Conservation (phyloP, 2,329 filamentous ascomycete genomes). For the Plectosphaerella plurivora region DNA sequence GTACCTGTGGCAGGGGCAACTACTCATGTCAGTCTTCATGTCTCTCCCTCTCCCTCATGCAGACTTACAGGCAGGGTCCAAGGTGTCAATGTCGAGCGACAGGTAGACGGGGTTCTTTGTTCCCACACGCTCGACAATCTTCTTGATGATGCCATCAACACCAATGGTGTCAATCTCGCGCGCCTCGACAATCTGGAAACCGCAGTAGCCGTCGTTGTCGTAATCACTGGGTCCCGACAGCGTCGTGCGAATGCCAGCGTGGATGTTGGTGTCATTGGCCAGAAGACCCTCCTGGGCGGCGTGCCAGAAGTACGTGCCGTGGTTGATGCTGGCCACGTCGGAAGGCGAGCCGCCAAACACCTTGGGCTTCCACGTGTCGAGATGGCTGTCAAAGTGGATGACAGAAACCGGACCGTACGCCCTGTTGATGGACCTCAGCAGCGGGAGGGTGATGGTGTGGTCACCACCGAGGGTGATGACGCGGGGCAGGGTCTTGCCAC, state of each 20-base stretch:
- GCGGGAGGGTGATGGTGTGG: constrained; percentile 57
- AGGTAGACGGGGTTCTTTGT: constrained; percentile 73
- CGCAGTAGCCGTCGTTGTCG: constrained; percentile 80
- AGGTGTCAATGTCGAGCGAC: constrained; percentile 81
- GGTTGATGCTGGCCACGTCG: constrained; percentile 73
- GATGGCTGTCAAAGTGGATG: constrained; percentile 59
- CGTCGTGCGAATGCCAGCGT: constrained; percentile 82
- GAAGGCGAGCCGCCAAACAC: constrained; percentile 81
- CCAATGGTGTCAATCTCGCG: constrained; percentile 47
- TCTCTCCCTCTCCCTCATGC: neutral
- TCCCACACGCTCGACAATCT: constrained; percentile 71
- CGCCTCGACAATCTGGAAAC: constrained; percentile 79
- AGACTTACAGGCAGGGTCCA: constrained; percentile 70
- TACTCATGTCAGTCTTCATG: neutral
- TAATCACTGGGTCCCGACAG: constrained; percentile 75
- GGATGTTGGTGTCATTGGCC: constrained; percentile 79
- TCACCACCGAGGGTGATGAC: constrained; percentile 72
- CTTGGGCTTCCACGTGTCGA: constrained; percentile 70
- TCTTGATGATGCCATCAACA: constrained; percentile 69
- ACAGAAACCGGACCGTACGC: constrained; percentile 58
- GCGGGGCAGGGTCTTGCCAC: constrained; percentile 71
- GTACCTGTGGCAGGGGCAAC: constrained; percentile 70
- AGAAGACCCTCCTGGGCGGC: constrained; percentile 74
- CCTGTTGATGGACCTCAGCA: constrained; percentile 55
- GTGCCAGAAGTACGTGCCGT: constrained; percentile 87